These are phyloP conservation scores for Cantharellus cinnabarinus DNA, from an alignment of 768 basidiomycete species.

Conservation along the genomic window DNA sequence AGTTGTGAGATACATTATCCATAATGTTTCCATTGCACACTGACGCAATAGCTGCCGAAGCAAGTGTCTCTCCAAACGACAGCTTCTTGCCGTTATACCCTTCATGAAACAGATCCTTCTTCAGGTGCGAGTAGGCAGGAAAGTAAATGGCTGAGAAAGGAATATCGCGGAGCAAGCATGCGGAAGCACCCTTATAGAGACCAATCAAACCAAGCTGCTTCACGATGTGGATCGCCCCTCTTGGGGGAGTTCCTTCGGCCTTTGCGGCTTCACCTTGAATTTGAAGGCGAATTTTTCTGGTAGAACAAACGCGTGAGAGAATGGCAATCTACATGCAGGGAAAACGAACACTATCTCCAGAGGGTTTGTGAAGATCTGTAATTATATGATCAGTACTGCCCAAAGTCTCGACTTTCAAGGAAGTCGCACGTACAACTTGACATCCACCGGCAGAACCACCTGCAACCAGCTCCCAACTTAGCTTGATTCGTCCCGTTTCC, in stretches of 20 bases:
- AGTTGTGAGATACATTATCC: neutral
- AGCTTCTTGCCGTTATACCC: slow-evolving; percentile 89
- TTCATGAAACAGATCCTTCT: slow-evolving; percentile 88
- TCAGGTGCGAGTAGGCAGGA: slow-evolving; percentile 70
- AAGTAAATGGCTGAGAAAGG: slow-evolving; percentile 94
- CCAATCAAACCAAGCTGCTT: slow-evolving; percentile 83
- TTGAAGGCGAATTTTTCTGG: slow-evolving; percentile 80
- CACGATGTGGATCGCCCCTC: slow-evolving; percentile 82
- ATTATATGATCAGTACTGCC: slow-evolving; percentile 2
- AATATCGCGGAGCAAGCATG: slow-evolving; percentile 86
- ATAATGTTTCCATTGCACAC: slow-evolving; percentile 3
- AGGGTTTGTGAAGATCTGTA: slow-evolving; percentile 88
- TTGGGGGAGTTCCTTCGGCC: slow-evolving; percentile 54
- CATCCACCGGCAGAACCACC: slow-evolving; percentile 90
- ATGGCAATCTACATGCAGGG: neutral
- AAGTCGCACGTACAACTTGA: slow-evolving; percentile 62
- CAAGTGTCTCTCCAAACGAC: slow-evolving; percentile 73
- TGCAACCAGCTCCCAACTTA: slow-evolving; percentile 81
- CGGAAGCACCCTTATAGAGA: slow-evolving; percentile 80
- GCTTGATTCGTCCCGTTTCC: slow-evolving; percentile 81
- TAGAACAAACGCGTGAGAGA: neutral
- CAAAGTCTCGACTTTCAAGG: neutral
- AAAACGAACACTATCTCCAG: slow-evolving; percentile 72
- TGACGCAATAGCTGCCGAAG: slow-evolving; percentile 61
- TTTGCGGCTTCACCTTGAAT: slow-evolving; percentile 92